Base-by-base conservation (phyloP, 345 rosid species). In the Rhodomyrtus tomentosa region DNA sequence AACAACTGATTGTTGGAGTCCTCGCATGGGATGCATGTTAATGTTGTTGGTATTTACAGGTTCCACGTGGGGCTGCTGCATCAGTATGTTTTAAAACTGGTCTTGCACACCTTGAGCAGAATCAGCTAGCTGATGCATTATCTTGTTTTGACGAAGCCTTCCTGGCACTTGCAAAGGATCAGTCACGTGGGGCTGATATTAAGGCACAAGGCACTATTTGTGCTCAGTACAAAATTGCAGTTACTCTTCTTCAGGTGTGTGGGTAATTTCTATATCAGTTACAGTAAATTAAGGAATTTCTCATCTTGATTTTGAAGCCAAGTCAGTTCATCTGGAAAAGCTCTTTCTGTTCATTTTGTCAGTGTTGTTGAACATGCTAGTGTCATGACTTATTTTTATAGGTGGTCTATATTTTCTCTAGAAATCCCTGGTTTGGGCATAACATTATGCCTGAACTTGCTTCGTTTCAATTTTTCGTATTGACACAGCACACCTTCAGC, bases 61-160 rank as follows among this genome's bases (percentile, higher is more conserved):
- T 95, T 91, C 99, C 98, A 54, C 93, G 98, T 82, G 99, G 99
- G 82, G 99, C 99, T 55, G 92, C 95, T 86, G 96, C 99, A 89
- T 81, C 99, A 10, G 82, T 92, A 81, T 97, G 99, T 90, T 97
- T 97, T 92, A 97, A 95, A 93, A 92, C 87, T 83, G 99, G 99
- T 83, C 95, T 97, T 86, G 95, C 95, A 82, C 99, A 95, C 90
- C 99, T 97, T 84, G 99, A 97, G 88, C 99, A 91, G 90, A 97
- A 97, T 88, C 99, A 97, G 88, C 99, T 97, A 83, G 89, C 99
- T 18, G 99, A 97, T 92, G 98, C 99, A 55, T 87, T 97, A 83
- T 95, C 99, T 82, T 95, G 99, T 90, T 97, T 95, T 50, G 96
- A 97, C 80, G 98, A 97, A 91, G 99, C 98, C 85, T 97, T 97